phyloP scores from a whole-genome alignment of 1,139 yeast species.

The Lodderomyces elongisporus region DNA sequence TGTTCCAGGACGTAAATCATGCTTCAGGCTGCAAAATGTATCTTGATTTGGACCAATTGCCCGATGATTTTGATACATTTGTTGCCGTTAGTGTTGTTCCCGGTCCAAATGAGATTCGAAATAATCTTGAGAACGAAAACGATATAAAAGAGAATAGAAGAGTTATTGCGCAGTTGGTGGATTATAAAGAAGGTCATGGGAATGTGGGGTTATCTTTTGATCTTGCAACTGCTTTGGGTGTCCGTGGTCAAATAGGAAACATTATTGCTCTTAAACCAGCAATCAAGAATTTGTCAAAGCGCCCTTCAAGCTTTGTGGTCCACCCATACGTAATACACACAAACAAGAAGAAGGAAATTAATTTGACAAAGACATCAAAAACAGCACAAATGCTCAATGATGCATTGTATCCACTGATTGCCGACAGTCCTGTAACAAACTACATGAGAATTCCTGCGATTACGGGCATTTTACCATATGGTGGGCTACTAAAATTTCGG shows the following conservation, averaged over 20 bases:
- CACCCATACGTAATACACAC: constrained; percentile 54
- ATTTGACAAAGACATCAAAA: constrained; percentile 23
- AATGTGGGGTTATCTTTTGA: constrained; percentile 53
- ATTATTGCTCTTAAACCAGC: constrained; percentile 53
- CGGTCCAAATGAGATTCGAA: constrained; percentile 41
- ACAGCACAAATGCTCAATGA: constrained; percentile 16
- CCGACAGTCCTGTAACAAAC: constrained; percentile 40
- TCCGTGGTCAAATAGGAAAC: constrained; percentile 49
- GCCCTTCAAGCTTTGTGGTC: constrained; percentile 41
- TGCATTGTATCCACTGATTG: constrained; percentile 10
- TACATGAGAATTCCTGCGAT: constrained; percentile 47
- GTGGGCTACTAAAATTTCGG: constrained; percentile 58
- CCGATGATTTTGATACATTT: constrained; percentile 25
- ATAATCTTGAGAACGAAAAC: constrained; percentile 11
- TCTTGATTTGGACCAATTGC: constrained; percentile 35
- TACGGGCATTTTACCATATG: constrained; percentile 47
- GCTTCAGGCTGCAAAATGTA: constrained; percentile 36
- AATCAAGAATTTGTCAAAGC: constrained; percentile 30
- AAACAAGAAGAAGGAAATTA: constrained; percentile 25
- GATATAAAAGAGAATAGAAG: constrained; percentile 36
- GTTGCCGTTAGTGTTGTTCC: constrained; percentile 58
- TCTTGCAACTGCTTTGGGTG: constrained; percentile 56
- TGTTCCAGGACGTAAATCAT: constrained; percentile 20
- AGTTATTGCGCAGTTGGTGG: constrained; percentile 52
- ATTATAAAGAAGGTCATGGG: constrained; percentile 28